Percentiles rank a stretch among this genome's conserved stretches.
phyloP scores from a whole-genome alignment of 306 rosid species.

The Vigna trinervia region DNA sequence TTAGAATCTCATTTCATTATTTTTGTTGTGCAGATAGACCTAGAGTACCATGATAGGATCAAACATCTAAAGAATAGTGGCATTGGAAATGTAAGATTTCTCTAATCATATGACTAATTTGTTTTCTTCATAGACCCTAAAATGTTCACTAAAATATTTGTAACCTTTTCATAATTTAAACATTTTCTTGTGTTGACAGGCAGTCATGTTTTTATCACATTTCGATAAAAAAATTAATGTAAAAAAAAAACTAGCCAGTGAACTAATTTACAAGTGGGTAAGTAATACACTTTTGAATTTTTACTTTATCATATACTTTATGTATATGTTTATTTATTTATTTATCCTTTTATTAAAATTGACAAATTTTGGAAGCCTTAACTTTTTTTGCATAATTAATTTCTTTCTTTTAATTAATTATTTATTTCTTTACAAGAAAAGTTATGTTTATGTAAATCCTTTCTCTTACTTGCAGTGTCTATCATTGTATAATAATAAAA shows the following conservation, averaged over 20 bases:
- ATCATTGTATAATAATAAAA: too few relatives aligned
- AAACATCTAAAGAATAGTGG: conserved; percentile 95
- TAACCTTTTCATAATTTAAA: not conserved
- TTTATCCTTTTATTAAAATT: too few relatives aligned
- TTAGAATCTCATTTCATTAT: conserved; percentile 37
- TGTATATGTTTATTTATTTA: too few relatives aligned
- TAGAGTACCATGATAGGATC: conserved; percentile 78
- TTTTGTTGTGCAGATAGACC: conserved; percentile 74
- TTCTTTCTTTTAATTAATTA: too few relatives aligned
- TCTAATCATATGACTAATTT: not conserved
- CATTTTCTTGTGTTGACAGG: conserved; percentile 57
- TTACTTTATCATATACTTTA: too few relatives aligned
- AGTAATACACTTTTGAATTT: not conserved
- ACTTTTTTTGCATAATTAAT: too few relatives aligned
- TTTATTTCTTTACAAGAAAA: too few relatives aligned
- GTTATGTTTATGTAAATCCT: too few relatives aligned
- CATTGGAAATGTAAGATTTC: conserved; percentile 80
- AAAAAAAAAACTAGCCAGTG: conserved; percentile 87
- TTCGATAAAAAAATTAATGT: conserved; percentile 86
- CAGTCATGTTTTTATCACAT: conserved; percentile 85
- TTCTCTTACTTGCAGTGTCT: too few relatives aligned
- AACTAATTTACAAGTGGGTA: conserved; percentile 95
- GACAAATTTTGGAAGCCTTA: too few relatives aligned
- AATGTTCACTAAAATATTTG: not conserved
- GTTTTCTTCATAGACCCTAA: not conserved